These are phyloP conservation scores for Begonia masoniana DNA, from an alignment of 306 rosid species.

Conservation along the genomic window DNA sequence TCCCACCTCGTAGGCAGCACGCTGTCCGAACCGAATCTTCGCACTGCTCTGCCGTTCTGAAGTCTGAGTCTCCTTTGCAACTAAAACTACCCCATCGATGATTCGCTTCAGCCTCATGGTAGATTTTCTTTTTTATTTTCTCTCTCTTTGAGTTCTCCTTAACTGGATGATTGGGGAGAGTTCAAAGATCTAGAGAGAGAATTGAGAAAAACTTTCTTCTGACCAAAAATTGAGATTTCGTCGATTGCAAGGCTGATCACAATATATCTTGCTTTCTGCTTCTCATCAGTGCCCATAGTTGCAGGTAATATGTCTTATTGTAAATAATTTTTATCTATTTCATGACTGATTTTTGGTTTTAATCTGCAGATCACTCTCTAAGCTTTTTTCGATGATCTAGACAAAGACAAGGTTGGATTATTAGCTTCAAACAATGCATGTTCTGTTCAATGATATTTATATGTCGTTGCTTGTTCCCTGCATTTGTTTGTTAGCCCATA, in stretches of 20 bases:
- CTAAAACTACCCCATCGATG: slow-evolving; percentile 15
- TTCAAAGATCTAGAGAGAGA: slow-evolving; percentile 26
- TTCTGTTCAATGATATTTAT: too few species aligned
- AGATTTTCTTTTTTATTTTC: slow-evolving; percentile 17
- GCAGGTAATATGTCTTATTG: slow-evolving; percentile 50
- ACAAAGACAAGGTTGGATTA: neutral
- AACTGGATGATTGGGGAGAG: slow-evolving; percentile 19
- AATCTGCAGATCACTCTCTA: slow-evolving; percentile 14
- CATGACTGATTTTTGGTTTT: slow-evolving; percentile 4
- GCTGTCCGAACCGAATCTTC: too few species aligned
- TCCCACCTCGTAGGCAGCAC: too few species aligned
- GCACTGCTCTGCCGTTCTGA: too few species aligned
- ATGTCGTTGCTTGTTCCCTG: too few species aligned
- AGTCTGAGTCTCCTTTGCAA: slow-evolving; percentile 22
- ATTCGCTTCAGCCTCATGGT: slow-evolving; percentile 13
- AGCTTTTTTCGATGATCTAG: neutral
- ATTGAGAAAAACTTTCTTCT: slow-evolving; percentile 9
- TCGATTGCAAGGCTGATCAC: slow-evolving; percentile 31
- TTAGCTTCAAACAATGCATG: too few species aligned
- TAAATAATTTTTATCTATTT: neutral
- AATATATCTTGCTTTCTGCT: slow-evolving; percentile 30
- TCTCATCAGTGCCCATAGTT: slow-evolving; percentile 33
- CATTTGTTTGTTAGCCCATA: too few species aligned
- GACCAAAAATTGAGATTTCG: slow-evolving; percentile 32
- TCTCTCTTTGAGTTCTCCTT: slow-evolving; percentile 8